Base-by-base conservation (phyloP, 176 grass and related monocot species). In the Hordeum marinum region DNA sequence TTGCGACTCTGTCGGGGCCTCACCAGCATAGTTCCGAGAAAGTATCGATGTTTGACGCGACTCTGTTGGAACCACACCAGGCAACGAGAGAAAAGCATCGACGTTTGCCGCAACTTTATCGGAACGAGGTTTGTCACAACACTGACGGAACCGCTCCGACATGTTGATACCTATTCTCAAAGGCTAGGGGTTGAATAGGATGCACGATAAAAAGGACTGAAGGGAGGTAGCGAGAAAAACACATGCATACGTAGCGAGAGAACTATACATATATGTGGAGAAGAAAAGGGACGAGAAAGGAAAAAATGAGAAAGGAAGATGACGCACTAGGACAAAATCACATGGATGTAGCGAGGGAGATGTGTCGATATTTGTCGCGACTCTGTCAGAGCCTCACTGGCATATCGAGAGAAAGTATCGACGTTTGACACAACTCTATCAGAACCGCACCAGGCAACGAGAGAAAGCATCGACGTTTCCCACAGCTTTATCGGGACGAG, bases 321-420 rank as follows among this genome's bases (percentile, higher is more conserved):
- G n/a, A n/a, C n/a, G n/a, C n/a, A n/a, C n/a, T n/a, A n/a, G n/a
- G n/a, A n/a, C n/a, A n/a, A n/a, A 8, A 21, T 18, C 48, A 7
- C 48, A 0, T 55, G 52, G 52, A 7, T 20, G 7, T 3, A 55
- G 18, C 52, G 7, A 55, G 18, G 18, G 52, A 21, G 8, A 55
- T 1, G 0, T 5, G 18, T 7, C 0, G 2, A 8, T 8, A 5
- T 21, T 21, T 21, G 52, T 3, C 7, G 18, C 0, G 15, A 8
- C 18, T 1, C 18, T 18, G 7, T 55, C 52, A 18, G 18, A 55
- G 8, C 17, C 7, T 2, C 52, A 21, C 52, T 21, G 7, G 18
- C 52, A 55, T 55, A 55, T 55, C 6, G 6, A 55, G 52, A 55
- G 52, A 55, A 55, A 54, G 15, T 3, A 54, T 20, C 17, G 18